Conservation (phyloP, 1,284 basidiomycete genomes). For the Cryptococcus jaspeensis region DNA sequence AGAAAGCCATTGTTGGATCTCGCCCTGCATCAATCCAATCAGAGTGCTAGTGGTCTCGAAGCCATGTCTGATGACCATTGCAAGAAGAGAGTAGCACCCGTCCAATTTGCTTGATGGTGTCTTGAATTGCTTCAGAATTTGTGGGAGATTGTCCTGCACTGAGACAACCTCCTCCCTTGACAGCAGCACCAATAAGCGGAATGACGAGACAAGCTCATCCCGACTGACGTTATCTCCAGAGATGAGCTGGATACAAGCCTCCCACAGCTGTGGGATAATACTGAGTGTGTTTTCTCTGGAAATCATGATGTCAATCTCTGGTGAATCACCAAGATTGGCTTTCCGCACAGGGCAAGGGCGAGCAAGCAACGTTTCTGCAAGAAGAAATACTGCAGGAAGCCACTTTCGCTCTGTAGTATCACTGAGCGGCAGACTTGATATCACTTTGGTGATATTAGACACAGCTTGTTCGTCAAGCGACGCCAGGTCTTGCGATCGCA, state of each 20-base stretch:
- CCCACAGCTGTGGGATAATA: no score
- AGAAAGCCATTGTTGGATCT: constrained; percentile 73
- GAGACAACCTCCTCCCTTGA: constrained; percentile 56
- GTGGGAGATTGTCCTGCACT: no score
- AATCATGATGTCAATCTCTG: background rate
- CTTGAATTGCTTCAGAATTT: constrained; percentile 55
- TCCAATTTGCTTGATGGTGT: constrained; percentile 22
- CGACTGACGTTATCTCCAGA: constrained; percentile 3
- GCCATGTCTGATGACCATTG: constrained; percentile 84
- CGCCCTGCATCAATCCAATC: constrained; percentile 72
- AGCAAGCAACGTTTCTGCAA: constrained; percentile 77
- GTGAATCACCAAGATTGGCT: constrained; percentile 40
- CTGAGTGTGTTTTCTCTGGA: no score
- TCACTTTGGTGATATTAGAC: constrained; percentile 56
- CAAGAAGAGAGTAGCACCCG: constrained; percentile 77
- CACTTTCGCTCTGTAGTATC: constrained; percentile 62
- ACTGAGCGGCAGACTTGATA: constrained; percentile 62
- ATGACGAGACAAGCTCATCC: constrained; percentile 74
- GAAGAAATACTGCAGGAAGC: constrained; percentile 74
- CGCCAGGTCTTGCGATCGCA: constrained; percentile 9
- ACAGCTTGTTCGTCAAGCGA: no score
- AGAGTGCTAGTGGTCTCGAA: constrained; percentile 74
- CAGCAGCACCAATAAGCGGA: constrained; percentile 77
- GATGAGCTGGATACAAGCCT: constrained; percentile 2
- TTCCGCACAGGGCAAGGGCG: constrained; percentile 67